Base-by-base conservation (phyloP, 108 stramenopile species). In the Cyclotella kingstonii region DNA sequence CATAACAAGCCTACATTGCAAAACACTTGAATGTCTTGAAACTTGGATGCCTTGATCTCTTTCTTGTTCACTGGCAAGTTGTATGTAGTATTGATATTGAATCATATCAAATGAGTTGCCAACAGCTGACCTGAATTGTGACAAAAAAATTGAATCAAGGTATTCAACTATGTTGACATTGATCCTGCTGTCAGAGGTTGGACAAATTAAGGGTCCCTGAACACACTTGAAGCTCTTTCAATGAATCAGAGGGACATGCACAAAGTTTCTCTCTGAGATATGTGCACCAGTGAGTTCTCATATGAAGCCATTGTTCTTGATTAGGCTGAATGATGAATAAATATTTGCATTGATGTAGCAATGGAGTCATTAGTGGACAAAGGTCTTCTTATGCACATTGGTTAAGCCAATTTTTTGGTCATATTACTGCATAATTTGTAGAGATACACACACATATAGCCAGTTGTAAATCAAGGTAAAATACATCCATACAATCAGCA, bases 1-100 rank as follows among this genome's bases (percentile, higher is more conserved):
- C 65, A 66, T 27, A 47, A 49, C 2, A 54, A 66, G 54, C 75
- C 62, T 34, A 86, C 83, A 14, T 54, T 85, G 57, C 66, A 71
- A 46, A 87, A 87, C 57, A 87, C 90, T 66, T 96, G 22, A 43
- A 57, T 21, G 91, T 92, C 60, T 60, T 96, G 40, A 60, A 85
- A 1, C 41, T 93, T 39, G 92, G 91, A 46, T 96, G 93, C 63
- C 68, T 96, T 58, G 95, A 96, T 70, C 56, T 94, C 38, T 93
- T 84, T 63, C 57, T 96, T 12, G 83, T 96, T 42, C 95, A 96
- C 67, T 96, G 91, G 87, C 95, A 89, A 59, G 71, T 79, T 30
- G 65, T 66, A 33, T 56, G 54, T 40, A 9, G 8, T 48, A 18
- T 17, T 36, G 15, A 7, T 54, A 34, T 9, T 35, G 12, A 6